phyloP scores from a whole-genome alignment of 1,139 yeast genomes.

The Suhomyces coccinellae region DNA sequence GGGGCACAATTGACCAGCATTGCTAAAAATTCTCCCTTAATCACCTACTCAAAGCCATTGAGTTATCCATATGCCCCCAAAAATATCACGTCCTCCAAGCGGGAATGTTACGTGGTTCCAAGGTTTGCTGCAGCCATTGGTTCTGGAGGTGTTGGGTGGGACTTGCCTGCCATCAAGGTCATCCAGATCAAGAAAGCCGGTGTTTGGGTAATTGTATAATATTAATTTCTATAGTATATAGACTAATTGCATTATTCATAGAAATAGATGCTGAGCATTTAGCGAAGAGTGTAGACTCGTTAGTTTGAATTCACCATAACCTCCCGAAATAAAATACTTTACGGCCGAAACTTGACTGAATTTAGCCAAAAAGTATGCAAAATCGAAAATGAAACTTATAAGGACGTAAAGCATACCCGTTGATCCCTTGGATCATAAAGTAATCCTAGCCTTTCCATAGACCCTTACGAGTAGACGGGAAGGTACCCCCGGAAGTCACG shows the following conservation, averaged over 20 bases:
- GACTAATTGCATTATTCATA: neutral
- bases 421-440: too few species aligned
- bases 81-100: slow-evolving; percentile 55
- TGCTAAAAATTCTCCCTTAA: slow-evolving; percentile 67
- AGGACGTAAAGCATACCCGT: too few species aligned
- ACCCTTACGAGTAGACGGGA: too few species aligned
- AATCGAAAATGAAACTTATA: too few species aligned
- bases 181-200: slow-evolving; percentile 65
- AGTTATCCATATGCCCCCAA: slow-evolving; percentile 90
- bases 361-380: too few species aligned
- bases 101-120: slow-evolving; percentile 91
- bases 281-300: too few species aligned
- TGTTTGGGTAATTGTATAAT: slow-evolving; percentile 49
- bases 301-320: too few species aligned
- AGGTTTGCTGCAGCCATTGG: slow-evolving; percentile 85
- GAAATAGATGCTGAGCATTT: too few species aligned
- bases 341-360: too few species aligned
- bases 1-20: slow-evolving; percentile 78
- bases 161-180: slow-evolving; percentile 80
- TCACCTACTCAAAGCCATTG: slow-evolving; percentile 86
- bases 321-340: too few species aligned
- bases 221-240: neutral
- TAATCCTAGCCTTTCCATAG: too few species aligned
- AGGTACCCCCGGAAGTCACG: slow-evolving; percentile 2
- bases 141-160: slow-evolving; percentile 90